Percentiles rank a stretch among this genome's conserved stretches.
These are phyloP conservation scores for Drechmeria coniospora DNA, from an alignment of 2,329 filamentous ascomycete species.

Conservation along the genomic window DNA sequence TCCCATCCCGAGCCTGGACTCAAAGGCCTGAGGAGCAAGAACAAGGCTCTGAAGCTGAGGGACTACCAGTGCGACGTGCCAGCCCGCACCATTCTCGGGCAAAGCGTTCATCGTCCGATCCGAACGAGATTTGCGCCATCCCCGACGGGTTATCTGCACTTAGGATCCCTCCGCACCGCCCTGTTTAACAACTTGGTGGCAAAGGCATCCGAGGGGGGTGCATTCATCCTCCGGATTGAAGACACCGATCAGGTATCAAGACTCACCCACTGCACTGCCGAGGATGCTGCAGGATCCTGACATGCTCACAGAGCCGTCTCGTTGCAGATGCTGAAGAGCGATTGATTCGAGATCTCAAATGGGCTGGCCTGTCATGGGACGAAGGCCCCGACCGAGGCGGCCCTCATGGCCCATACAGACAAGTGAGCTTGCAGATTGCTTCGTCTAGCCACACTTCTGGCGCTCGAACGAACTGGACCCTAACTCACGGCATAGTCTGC, in stretches of 20 bases:
- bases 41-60: constrained; percentile 10
- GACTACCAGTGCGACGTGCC: background rate
- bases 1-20: too few relatives aligned
- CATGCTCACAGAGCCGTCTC: constrained; percentile 50
- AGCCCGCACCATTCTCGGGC: constrained; percentile 17
- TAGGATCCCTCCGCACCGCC: constrained; percentile 82
- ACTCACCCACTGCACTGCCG: background rate
- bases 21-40: constrained; percentile 6
- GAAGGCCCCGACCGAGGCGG: constrained; percentile 81
- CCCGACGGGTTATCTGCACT: constrained; percentile 82
- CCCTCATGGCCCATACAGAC: constrained; percentile 70
- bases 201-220: constrained; percentile 60
- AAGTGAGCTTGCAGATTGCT: constrained; percentile 32
- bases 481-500: constrained; percentile 47
- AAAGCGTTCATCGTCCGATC: constrained; percentile 37
- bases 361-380: constrained; percentile 86
- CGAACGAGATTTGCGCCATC: constrained; percentile 78
- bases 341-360: constrained; percentile 65
- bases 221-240: constrained; percentile 83
- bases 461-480: too few relatives aligned
- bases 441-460: too few relatives aligned
- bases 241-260: constrained; percentile 74
- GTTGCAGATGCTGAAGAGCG: constrained; percentile 64
- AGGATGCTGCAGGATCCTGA: background rate
- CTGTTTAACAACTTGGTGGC: constrained; percentile 94